A percentile compares a stretch with the other conserved stretches of the same genome.
These are phyloP conservation scores for Wallacemonas sp. DNA, from an alignment of 208 protist genomes.

Conservation along the genomic window DNA sequence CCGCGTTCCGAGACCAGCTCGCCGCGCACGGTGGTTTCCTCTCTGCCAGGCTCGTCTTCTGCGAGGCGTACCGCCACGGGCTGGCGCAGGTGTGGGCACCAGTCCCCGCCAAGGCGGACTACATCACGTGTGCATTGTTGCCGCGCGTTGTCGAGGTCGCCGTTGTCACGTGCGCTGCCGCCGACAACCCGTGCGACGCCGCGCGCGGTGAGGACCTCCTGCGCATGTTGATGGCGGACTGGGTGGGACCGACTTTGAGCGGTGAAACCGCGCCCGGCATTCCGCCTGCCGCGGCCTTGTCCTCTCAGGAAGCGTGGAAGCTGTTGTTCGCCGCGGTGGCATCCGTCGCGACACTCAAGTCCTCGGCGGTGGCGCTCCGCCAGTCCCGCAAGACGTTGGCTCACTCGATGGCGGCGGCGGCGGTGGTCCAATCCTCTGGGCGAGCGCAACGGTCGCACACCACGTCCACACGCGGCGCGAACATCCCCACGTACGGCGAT, in stretches of 20 bases:
- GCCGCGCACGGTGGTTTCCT: slow-evolving; percentile 2
- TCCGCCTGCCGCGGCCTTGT: not conserved
- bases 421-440: too few species aligned
- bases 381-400: not conserved
- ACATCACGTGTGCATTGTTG: slow-evolving; percentile 40
- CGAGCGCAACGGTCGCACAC: too few species aligned
- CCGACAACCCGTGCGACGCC: too few species aligned
- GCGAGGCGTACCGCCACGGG: slow-evolving; percentile 4
- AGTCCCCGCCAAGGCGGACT: slow-evolving; percentile 14
- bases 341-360: slow-evolving; percentile 13
- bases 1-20: not conserved
- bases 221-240: slow-evolving; percentile 5
- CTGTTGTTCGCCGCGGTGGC: slow-evolving; percentile 12
- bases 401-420: too few species aligned
- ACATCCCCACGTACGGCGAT: not conserved
- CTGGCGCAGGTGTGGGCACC: slow-evolving; percentile 17
- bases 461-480: too few species aligned
- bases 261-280: not conserved
- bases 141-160: slow-evolving; percentile 48
- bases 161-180: not conserved
- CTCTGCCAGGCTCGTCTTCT: not conserved
- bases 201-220: not conserved
- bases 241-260: slow-evolving; percentile 28
- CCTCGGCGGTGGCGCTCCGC: slow-evolving; percentile 8
- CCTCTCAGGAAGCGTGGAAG: not conserved